These are phyloP conservation scores for Angophora floribunda DNA, from an alignment of 345 rosid genomes.

Conservation along the genomic window DNA sequence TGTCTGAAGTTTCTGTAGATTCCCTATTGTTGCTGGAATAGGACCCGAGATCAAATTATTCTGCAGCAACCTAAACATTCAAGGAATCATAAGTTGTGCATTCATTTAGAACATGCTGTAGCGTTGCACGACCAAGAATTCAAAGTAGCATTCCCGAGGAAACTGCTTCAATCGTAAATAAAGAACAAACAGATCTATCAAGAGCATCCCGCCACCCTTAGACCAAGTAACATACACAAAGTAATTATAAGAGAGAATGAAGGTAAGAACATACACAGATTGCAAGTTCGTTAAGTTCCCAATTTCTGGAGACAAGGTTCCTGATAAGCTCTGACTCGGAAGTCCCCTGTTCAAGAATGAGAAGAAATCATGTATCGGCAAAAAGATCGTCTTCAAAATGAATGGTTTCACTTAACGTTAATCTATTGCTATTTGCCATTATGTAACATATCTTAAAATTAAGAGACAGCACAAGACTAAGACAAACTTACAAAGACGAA, in stretches of 20 bases:
- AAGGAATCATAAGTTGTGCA: not conserved
- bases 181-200: not conserved
- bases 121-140: not conserved
- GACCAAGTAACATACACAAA: not conserved
- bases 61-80: constrained; percentile 73
- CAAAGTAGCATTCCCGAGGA: not conserved
- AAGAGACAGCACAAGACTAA: not conserved
- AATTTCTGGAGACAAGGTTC: constrained; percentile 74
- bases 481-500: constrained; percentile 66
- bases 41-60: constrained; percentile 83
- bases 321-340: constrained; percentile 95
- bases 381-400: not conserved
- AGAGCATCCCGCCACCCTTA: not conserved
- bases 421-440: not conserved
- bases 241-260: not conserved
- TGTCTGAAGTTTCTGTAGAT: constrained; percentile 73
- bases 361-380: not conserved
- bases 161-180: not conserved
- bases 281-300: constrained; percentile 82
- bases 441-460: not conserved
- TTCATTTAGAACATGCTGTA: not conserved
- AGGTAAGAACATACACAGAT: constrained; percentile 58
- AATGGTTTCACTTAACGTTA: not conserved
- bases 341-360: constrained; percentile 52
- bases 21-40: constrained; percentile 77